Evolutionary conservation across 2,329 filamentous ascomycete genomes (phyloP).

Genomic region (Neobulgaria alba): DNA sequence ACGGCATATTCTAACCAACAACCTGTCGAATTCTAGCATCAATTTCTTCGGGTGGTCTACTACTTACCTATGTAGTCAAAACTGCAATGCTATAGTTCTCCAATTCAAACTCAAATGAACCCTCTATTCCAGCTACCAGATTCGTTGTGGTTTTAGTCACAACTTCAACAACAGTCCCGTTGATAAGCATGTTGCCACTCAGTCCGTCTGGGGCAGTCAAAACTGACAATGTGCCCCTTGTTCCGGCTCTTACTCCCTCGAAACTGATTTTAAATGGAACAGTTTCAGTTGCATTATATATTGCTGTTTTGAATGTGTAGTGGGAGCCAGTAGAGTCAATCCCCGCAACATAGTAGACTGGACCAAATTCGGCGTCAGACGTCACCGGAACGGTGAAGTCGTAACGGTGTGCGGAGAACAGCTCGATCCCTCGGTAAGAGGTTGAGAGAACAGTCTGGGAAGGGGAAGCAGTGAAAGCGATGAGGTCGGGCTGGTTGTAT

Average conservation of each 20-base stretch:
- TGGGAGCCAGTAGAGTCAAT: constrained; percentile 32
- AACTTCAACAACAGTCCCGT: constrained; percentile 9
- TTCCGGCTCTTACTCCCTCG: constrained; percentile 33
- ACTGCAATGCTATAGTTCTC: constrained; percentile 18
- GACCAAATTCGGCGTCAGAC: constrained; percentile 31
- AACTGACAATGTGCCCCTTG: constrained; percentile 36
- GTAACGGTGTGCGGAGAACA: constrained; percentile 39
- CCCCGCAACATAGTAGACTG: constrained; percentile 42
- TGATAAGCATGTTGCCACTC: constrained; percentile 9
- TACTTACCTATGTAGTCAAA: constrained; percentile 17
- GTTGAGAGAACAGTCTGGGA: constrained; percentile 41
- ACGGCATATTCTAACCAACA: no score
- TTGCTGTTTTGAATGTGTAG: constrained; percentile 42
- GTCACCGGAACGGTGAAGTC: constrained; percentile 38
- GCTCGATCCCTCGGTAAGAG: constrained; percentile 41
- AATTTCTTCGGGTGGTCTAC: no score
- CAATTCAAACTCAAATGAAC: constrained; percentile 15
- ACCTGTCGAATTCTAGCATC: no score
- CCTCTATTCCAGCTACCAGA: constrained; percentile 10
- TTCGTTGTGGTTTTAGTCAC: constrained; percentile 7
- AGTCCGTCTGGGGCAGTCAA: constrained; percentile 30
- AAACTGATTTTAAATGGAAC: constrained; percentile 40
- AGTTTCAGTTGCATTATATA: constrained; percentile 42
- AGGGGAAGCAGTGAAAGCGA: constrained; percentile 31
- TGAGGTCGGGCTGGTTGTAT: constrained; percentile 25